Evolutionary conservation across 164 flowering plant species (phyloP), one percentile per base, ranked within the genome.

Genomic region (Sedum album): DNA sequence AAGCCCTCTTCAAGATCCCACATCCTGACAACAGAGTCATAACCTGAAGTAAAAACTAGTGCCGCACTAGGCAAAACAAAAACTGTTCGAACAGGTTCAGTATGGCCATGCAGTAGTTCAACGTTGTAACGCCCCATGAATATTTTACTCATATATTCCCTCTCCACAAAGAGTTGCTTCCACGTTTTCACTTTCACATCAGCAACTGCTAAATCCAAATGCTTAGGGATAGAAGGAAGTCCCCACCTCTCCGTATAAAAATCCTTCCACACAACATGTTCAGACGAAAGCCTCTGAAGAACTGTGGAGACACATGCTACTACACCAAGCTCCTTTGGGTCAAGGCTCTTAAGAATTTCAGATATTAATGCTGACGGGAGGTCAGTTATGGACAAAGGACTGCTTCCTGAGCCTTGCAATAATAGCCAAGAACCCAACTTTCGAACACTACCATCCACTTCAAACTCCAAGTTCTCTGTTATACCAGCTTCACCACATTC

Each of bases 161-260:
- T 86, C 84, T 91, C 96, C 31, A 88, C 85, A 84, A 89, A 94
- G 18, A 91, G 65, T 10, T 91, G 83, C 73, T 83, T 91, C 98
- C 98, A 94, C 46, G 93, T 78, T 35, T 35, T 35, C n/a, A n/a
- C n/a, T 70, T 70, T 87, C 79, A 84, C 88, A 68, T 82, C 82
- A 0, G 80, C 66, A 65, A 68, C 33, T 9, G 75, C 82, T 0
- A 79, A 49, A 61, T 67, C 81, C n/a, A 65, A 25, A 7, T 74
- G 53, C 4, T 57, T 68, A 0, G 77, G 53, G 4, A 70, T 74
- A 9, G 76, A 33, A 4, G 98, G 93, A 33, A 79, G 75, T 1
- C 96, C 98, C 98, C 98, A 94, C 71, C 96, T 84, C 82, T 94
- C 85, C 61, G 82, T 80, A 70, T 94, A 94, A 49, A 83, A 89